Conservation (phyloP, 2,329 filamentous ascomycete genomes). For the Pyrenophora tritici-repentis region DNA sequence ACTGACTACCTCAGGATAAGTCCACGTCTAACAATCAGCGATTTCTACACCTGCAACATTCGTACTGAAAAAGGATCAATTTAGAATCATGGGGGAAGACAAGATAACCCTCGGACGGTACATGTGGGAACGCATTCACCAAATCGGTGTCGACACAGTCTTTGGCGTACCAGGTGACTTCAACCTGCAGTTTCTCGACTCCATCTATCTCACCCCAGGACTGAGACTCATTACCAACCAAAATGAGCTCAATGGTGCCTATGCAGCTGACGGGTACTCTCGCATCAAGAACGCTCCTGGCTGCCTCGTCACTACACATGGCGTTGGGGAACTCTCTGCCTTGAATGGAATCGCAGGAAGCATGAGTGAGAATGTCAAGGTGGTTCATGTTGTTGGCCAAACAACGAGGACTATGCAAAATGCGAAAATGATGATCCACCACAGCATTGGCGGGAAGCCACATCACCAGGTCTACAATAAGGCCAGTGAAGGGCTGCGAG, state of each 20-base stretch:
- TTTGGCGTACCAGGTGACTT: slow-evolving; percentile 54
- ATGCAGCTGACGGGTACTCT: slow-evolving; percentile 63
- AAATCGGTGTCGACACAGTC: slow-evolving; percentile 49
- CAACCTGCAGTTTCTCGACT: slow-evolving; percentile 53
- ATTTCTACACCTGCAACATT: neutral
- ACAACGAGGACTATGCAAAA: slow-evolving; percentile 50
- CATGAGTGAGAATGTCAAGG: slow-evolving; percentile 51
- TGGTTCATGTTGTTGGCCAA: slow-evolving; percentile 55
- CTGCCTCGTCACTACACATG: slow-evolving; percentile 63
- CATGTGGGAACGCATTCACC: slow-evolving; percentile 51
- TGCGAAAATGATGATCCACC: slow-evolving; percentile 53
- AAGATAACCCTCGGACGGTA: slow-evolving; percentile 51
- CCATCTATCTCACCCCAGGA: slow-evolving; percentile 48
- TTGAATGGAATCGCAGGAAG: slow-evolving; percentile 53
- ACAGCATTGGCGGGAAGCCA: slow-evolving; percentile 50
- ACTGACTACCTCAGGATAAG: neutral
- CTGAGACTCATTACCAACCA: slow-evolving; percentile 57
- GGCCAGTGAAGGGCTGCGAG: slow-evolving; percentile 45
- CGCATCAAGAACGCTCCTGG: slow-evolving; percentile 58
- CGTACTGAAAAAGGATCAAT: neutral
- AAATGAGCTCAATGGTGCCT: slow-evolving; percentile 64
- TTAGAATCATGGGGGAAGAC: slow-evolving; percentile 2
- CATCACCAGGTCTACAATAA: slow-evolving; percentile 51
- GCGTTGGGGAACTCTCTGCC: slow-evolving; percentile 59
- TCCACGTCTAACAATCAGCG: neutral